These are phyloP conservation scores for Curvularia hawaiiensis DNA, from an alignment of 2,329 filamentous ascomycete genomes.

Conservation along the genomic window DNA sequence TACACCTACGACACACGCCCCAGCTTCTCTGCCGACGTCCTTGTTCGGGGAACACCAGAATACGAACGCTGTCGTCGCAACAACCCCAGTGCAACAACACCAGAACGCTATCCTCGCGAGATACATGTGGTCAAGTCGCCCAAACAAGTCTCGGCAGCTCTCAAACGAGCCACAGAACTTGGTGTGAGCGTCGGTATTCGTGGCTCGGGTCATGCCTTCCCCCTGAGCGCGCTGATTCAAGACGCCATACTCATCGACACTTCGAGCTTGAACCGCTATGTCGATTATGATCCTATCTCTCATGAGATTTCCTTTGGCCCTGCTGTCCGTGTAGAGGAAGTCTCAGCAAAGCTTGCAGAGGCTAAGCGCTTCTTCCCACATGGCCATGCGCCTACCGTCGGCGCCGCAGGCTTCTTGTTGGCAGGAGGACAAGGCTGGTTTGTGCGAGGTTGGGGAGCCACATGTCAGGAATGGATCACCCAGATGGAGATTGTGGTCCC, in stretches of 20 bases:
- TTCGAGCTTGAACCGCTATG: conserved; percentile 15
- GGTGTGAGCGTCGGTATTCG: conserved; percentile 19
- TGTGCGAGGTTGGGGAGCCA: conserved; percentile 35
- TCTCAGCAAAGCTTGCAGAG: conserved; percentile 5
- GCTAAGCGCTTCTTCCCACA: conserved; percentile 28
- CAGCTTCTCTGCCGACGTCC: not conserved
- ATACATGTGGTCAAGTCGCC: conserved; percentile 1
- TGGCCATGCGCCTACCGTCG: conserved; percentile 35
- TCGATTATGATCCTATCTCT: conserved; percentile 21
- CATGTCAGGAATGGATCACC: conserved; percentile 27
- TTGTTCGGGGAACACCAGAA: not conserved
- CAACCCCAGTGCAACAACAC: not conserved
- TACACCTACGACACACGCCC: conserved; percentile 2
- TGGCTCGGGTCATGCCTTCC: conserved; percentile 24
- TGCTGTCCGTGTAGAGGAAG: conserved; percentile 19
- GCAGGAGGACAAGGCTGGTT: conserved; percentile 39
- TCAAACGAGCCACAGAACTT: conserved; percentile 1
- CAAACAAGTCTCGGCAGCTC: conserved; percentile 2
- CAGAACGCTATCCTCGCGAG: not conserved
- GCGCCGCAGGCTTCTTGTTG: conserved; percentile 31
- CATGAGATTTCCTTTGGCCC: conserved; percentile 21
- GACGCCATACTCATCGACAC: conserved; percentile 27
- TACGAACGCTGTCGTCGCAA: conserved; percentile 2
- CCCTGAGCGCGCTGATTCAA: conserved; percentile 17
- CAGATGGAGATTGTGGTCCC: conserved; percentile 41